Conservation (phyloP, 2,329 filamentous ascomycete species). For the Immersiporthe knoxdaviesiana region DNA sequence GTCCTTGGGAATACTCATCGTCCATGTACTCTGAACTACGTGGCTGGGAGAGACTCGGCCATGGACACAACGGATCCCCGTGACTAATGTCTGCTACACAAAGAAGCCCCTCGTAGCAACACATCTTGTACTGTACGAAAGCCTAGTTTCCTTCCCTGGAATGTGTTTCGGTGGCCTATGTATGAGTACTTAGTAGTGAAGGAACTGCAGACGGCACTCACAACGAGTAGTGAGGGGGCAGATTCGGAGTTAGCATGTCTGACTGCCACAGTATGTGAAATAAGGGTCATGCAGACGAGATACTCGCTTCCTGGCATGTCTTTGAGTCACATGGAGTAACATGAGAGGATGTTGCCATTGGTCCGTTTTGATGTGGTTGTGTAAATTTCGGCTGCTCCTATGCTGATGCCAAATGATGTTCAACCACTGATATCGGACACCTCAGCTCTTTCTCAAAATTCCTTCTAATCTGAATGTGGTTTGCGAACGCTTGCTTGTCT, state of each 20-base stretch:
- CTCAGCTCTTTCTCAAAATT: not conserved
- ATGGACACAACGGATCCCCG: conserved; percentile 2
- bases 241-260: not conserved
- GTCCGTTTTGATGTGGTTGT: not conserved
- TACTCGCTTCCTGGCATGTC: not conserved
- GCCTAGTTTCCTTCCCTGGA: not conserved
- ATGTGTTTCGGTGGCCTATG: not conserved
- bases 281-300: not conserved
- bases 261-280: not conserved
- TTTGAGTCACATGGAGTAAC: not conserved
- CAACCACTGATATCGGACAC: not conserved
- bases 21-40: not conserved
- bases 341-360: not conserved
- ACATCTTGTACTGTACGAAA: not conserved
- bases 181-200: not conserved
- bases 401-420: not conserved
- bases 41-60: conserved; percentile 4
- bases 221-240: not conserved
- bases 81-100: conserved; percentile 14
- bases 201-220: not conserved
- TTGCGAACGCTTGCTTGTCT: not conserved
- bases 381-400: not conserved
- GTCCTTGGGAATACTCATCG: not conserved
- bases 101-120: not conserved
- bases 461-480: not conserved